phyloP scores from a whole-genome alignment of 2,329 filamentous ascomycete species.

The Arthrinium phaeospermum region DNA sequence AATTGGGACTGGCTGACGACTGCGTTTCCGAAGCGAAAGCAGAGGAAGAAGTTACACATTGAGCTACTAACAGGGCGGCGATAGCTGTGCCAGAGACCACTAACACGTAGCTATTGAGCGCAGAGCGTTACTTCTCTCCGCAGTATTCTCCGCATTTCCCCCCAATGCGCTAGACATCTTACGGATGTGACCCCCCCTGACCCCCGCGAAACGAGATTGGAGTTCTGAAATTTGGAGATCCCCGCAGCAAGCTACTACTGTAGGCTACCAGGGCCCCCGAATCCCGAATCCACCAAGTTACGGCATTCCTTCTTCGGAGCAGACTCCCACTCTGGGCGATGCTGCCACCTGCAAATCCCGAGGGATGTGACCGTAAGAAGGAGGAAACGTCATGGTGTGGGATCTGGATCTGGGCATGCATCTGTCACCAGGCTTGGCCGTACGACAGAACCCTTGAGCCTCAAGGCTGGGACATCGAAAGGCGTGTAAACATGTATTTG shows the following conservation, averaged over 20 bases:
- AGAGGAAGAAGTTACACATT: background rate
- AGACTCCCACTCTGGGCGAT: background rate
- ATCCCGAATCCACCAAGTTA: background rate
- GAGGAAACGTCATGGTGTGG: background rate
- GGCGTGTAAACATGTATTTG: background rate
- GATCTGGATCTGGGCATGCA: background rate
- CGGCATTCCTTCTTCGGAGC: background rate
- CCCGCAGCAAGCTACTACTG: background rate
- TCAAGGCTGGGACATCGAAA: background rate
- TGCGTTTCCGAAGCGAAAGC: background rate
- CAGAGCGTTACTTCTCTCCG: background rate
- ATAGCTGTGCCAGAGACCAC: too few relatives aligned
- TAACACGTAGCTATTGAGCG: background rate
- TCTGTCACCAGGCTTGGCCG: background rate
- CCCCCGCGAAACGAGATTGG: background rate
- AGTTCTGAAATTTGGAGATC: background rate
- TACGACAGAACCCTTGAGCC: background rate
- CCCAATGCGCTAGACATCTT: background rate
- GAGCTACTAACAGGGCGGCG: too few relatives aligned
- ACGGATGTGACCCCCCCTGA: background rate
- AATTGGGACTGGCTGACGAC: background rate
- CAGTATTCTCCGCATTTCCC: slow-evolving; percentile 4
- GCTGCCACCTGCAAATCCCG: background rate
- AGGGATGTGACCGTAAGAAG: background rate
- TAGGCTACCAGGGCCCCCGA: background rate